A percentile compares a stretch with the other conserved stretches of the same genome.
Conservation (phyloP, 2,329 filamentous ascomycete genomes). For the Monilinia vaccinii-corymbosi region DNA sequence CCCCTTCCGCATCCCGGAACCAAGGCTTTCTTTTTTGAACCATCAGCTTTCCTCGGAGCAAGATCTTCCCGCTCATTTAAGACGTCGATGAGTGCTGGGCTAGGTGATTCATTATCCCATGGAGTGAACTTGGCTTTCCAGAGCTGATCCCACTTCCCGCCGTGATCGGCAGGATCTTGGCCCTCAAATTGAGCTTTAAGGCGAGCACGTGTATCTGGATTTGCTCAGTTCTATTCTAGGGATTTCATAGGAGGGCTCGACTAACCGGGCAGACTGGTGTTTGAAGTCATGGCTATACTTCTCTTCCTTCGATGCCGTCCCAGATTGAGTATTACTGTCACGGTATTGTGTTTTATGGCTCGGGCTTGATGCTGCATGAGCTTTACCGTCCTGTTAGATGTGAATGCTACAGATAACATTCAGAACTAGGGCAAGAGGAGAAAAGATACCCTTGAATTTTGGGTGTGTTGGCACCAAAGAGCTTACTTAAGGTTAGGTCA, state of each 20-base stretch:
- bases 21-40: conserved; percentile 46
- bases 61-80: conserved; percentile 38
- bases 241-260: background rate
- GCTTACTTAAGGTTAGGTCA: background rate
- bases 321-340: too few species aligned
- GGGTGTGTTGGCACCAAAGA: background rate
- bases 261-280: background rate
- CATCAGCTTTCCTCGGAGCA: background rate
- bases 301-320: too few species aligned
- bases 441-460: background rate
- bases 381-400: too few species aligned
- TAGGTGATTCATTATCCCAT: conserved; percentile 49
- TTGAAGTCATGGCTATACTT: background rate
- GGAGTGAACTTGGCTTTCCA: conserved; percentile 39
- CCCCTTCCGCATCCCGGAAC: conserved; percentile 78
- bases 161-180: conserved; percentile 15
- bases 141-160: conserved; percentile 37
- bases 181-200: conserved; percentile 23
- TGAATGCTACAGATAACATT: too few species aligned
- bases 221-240: conserved; percentile 1
- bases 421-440: too few species aligned
- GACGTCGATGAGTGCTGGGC: conserved; percentile 44
- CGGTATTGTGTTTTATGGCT: too few species aligned
- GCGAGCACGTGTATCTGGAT: conserved; percentile 19
- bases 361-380: too few species aligned